Evolutionary conservation across 176 grass and related monocot genomes (phyloP), one percentile per base, ranked within the genome.

Genomic region (Bromus sterilis): DNA sequence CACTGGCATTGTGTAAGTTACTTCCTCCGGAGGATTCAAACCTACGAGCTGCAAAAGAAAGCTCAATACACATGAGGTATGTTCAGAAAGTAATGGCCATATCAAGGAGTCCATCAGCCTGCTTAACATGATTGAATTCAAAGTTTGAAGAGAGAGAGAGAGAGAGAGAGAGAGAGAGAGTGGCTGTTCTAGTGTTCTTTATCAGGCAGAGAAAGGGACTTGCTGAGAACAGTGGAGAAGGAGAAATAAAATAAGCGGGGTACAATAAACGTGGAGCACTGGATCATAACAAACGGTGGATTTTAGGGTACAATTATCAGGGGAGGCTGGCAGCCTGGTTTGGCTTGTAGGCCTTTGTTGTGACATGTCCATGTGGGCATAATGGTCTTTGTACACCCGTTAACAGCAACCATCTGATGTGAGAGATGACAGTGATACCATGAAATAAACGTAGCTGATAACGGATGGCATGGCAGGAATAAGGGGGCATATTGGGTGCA

Each of bases 11-110:
- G 61, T 99, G 96, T 66, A 99, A 93, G 85, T 81, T 99, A 80
- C 93, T 99, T 85, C 91, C 96, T 88, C 96, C 93, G 3, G 93
- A 99, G 89, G 96, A 99, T 86, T 95, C 96, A 71, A 93, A 83
- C 78, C 89, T 99, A 74, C 93, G 93, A 88, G 90, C 90, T 69
- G 87, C 93, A 46, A 99, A 95, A 74, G 96, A 99, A 89, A 95
- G 92, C 83, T 95, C 93, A 86, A 99, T 99, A 85, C 96, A 95
- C 77, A 91, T 99, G 71, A 99, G 96, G 96, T 95, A 86, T 85
- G 40, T 21, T 59, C 72, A 43, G 39, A 33, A 33, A 64, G 60
- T 64, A 33, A 64, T 64, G 61, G 2, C 26, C 61, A 64, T 64
- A 64, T 64, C 33, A 30, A 64, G 61, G 15, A 64, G 60, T 33